These are phyloP conservation scores for Xylaria sp. DNA, from an alignment of 2,329 filamentous ascomycete genomes.

Conservation along the genomic window DNA sequence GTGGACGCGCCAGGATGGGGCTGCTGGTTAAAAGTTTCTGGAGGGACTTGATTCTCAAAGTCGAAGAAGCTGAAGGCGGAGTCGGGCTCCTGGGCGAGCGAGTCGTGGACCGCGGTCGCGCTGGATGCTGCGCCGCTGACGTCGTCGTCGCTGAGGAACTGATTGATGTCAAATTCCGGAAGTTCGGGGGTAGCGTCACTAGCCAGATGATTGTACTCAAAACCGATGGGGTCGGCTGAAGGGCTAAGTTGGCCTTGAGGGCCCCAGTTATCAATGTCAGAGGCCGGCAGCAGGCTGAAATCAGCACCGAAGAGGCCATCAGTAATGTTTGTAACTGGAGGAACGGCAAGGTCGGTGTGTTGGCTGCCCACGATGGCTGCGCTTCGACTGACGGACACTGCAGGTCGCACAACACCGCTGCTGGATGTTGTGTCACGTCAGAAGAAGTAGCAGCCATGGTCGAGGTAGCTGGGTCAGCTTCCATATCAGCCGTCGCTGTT, in stretches of 20 bases:
- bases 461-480: constrained; percentile 40
- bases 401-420: constrained; percentile 99
- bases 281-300: constrained; percentile 75
- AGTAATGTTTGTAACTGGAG: constrained; percentile 70
- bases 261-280: constrained; percentile 79
- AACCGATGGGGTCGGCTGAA: constrained; percentile 74
- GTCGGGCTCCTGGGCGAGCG: constrained; percentile 64
- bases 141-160: constrained; percentile 68
- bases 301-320: constrained; percentile 75
- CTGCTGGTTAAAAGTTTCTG: constrained; percentile 77
- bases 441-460: constrained; percentile 62
- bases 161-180: constrained; percentile 57
- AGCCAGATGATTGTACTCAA: constrained; percentile 75
- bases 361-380: constrained; percentile 59
- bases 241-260: constrained; percentile 80
- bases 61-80: constrained; percentile 65
- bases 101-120: constrained; percentile 60
- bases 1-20: constrained; percentile 78
- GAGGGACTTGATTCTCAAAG: constrained; percentile 70
- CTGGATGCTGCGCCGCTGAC: constrained; percentile 58
- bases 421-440: constrained; percentile 99
- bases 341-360: constrained; percentile 58
- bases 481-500: constrained; percentile 32
- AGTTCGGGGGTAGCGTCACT: constrained; percentile 65
- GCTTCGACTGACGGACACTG: constrained; percentile 93